Percentiles rank a stretch among this genome's conserved stretches.
Conservation (phyloP, 2,329 filamentous ascomycete species). For the Colletotrichum truncatum region DNA sequence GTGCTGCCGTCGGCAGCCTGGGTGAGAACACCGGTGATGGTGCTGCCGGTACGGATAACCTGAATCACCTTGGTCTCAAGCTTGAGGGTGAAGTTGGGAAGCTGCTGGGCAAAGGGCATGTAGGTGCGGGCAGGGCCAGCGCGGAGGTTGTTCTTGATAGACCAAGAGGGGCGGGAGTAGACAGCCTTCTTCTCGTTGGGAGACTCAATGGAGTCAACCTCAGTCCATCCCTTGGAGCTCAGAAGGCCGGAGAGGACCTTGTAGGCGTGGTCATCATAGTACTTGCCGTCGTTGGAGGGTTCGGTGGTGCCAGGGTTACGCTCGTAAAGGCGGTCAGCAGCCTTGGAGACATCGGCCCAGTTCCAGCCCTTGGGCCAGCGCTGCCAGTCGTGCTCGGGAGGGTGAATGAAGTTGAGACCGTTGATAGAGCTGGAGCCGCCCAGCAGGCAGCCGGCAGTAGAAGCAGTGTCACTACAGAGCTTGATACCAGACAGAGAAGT, state of each 20-base stretch:
- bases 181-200: constrained; percentile 22
- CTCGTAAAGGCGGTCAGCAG: constrained; percentile 37
- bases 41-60: constrained; percentile 32
- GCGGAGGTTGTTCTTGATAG: constrained; percentile 24
- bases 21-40: constrained; percentile 33
- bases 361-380: constrained; percentile 42
- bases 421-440: constrained; percentile 46
- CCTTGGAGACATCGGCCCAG: constrained; percentile 36
- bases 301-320: constrained; percentile 37
- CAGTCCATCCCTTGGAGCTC: constrained; percentile 18
- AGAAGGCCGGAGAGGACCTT: constrained; percentile 12
- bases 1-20: constrained; percentile 29
- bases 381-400: constrained; percentile 42
- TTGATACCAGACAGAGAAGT: constrained; percentile 31
- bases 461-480: constrained; percentile 46
- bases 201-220: constrained; percentile 50
- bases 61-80: constrained; percentile 35
- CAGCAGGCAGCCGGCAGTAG: constrained; percentile 46
- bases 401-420: constrained; percentile 42
- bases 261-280: constrained; percentile 23
- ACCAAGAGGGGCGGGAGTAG: constrained; percentile 23
- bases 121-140: constrained; percentile 34
- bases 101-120: constrained; percentile 33
- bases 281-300: constrained; percentile 37
- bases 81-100: constrained; percentile 36